A percentile compares a stretch with the other conserved stretches of the same genome.
These are phyloP conservation scores for Conticribra guillardii DNA, from an alignment of 108 stramenopile genomes.

Conservation along the genomic window DNA sequence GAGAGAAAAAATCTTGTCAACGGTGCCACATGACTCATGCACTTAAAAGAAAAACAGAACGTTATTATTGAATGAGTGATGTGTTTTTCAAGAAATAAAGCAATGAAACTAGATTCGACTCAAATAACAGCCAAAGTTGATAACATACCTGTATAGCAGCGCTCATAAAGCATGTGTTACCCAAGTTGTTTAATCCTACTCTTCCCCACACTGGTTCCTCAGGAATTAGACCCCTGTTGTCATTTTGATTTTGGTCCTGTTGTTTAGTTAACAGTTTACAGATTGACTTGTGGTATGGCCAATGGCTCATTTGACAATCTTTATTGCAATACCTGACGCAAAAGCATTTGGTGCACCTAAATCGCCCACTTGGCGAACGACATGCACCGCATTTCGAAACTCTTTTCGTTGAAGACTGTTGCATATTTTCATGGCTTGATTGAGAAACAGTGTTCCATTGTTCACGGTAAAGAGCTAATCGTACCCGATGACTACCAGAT, in stretches of 20 bases:
- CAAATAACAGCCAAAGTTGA: background rate
- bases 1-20: slow-evolving; percentile 91
- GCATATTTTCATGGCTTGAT: background rate
- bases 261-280: slow-evolving; percentile 38
- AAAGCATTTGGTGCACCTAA: slow-evolving; percentile 56
- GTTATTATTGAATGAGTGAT: background rate
- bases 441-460: slow-evolving; percentile 10
- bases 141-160: slow-evolving; percentile 74
- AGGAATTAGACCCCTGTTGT: slow-evolving; percentile 3
- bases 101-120: background rate
- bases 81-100: background rate
- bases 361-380: slow-evolving; percentile 48
- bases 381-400: slow-evolving; percentile 56
- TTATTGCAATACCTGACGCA: slow-evolving; percentile 61
- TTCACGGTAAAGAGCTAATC: slow-evolving; percentile 23
- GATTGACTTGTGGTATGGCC: slow-evolving; percentile 60
- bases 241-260: slow-evolving; percentile 13
- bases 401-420: no score
- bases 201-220: slow-evolving; percentile 34
- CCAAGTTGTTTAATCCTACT: slow-evolving; percentile 92
- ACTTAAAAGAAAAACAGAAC: slow-evolving; percentile 24
- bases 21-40: slow-evolving; percentile 80
- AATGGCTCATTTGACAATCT: slow-evolving; percentile 71
- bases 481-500: background rate
- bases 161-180: slow-evolving; percentile 98